These are phyloP conservation scores for Linderniella brevidens DNA, from an alignment of 257 asterid species.

Conservation along the genomic window DNA sequence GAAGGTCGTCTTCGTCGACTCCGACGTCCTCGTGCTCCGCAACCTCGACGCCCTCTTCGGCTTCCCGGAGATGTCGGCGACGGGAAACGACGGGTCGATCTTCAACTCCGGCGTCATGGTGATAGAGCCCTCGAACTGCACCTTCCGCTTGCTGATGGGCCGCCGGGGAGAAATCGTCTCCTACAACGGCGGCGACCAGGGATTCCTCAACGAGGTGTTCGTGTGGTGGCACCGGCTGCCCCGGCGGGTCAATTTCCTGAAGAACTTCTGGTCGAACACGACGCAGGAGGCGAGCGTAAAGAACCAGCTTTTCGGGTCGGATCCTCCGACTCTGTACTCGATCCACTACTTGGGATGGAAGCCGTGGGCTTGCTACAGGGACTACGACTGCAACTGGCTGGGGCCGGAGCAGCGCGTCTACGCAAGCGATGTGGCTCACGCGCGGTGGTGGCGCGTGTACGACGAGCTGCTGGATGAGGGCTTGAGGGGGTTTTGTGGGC, in stretches of 20 bases:
- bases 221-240: slow-evolving; percentile 94
- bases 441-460: slow-evolving; percentile 64
- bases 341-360: slow-evolving; percentile 69
- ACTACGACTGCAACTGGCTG: slow-evolving; percentile 82
- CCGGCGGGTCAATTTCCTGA: slow-evolving; percentile 48
- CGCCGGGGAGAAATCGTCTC: slow-evolving; percentile 38
- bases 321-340: slow-evolving; percentile 50
- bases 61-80: slow-evolving; percentile 78
- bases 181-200: slow-evolving; percentile 93
- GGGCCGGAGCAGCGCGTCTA: slow-evolving; percentile 35
- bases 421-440: slow-evolving; percentile 64
- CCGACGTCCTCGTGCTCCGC: slow-evolving; percentile 55
- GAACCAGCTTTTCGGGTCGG: slow-evolving; percentile 57
- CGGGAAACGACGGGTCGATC: slow-evolving; percentile 56
- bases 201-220: slow-evolving; percentile 58
- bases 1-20: slow-evolving; percentile 63
- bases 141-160: slow-evolving; percentile 46
- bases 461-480: slow-evolving; percentile 41
- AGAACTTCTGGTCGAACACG: slow-evolving; percentile 68
- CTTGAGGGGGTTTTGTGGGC: slow-evolving; percentile 36
- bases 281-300: slow-evolving; percentile 27
- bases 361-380: slow-evolving; percentile 76
- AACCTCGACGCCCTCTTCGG: slow-evolving; percentile 50
- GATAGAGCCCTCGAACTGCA: slow-evolving; percentile 76
- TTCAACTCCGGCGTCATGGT: slow-evolving; percentile 82